These are phyloP conservation scores for Xanthoconium stramineum DNA, from an alignment of 768 basidiomycete species.

Conservation along the genomic window DNA sequence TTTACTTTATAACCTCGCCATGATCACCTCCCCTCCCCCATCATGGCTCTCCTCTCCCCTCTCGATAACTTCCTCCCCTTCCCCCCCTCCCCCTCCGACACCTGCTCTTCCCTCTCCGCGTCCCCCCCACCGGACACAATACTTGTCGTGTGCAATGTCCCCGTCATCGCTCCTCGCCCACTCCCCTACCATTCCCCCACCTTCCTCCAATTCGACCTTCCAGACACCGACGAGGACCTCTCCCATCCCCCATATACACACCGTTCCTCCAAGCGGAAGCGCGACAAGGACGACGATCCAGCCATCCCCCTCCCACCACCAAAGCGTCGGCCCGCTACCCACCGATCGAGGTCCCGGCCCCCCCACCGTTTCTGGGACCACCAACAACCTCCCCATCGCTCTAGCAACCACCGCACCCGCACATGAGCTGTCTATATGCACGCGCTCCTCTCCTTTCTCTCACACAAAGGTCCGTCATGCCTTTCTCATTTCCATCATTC, in stretches of 20 bases:
- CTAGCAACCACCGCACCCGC: slow-evolving; percentile 19
- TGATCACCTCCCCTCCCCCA: neutral
- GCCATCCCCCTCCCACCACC: slow-evolving; percentile 16
- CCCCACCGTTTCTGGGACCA: slow-evolving; percentile 7
- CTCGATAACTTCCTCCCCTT: slow-evolving; percentile 19
- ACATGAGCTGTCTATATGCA: slow-evolving; percentile 10
- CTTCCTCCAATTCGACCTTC: slow-evolving; percentile 65
- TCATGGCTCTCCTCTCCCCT: slow-evolving; percentile 15
- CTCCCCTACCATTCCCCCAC: slow-evolving; percentile 69
- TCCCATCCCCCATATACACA: slow-evolving; percentile 67
- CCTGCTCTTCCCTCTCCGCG: neutral
- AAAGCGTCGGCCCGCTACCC: slow-evolving; percentile 25
- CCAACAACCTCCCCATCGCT: slow-evolving; percentile 8
- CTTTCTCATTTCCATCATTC: neutral
- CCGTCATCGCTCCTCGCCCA: slow-evolving; percentile 65
- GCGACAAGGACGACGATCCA: slow-evolving; percentile 20
- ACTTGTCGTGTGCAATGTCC: slow-evolving; percentile 61
- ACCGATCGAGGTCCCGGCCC: slow-evolving; percentile 20
- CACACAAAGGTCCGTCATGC: slow-evolving; percentile 4
- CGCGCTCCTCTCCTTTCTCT: neutral
- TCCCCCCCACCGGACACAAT: slow-evolving; percentile 29
- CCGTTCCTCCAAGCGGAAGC: slow-evolving; percentile 55
- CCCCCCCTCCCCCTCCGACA: slow-evolving; percentile 32
- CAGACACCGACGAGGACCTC: slow-evolving; percentile 66
- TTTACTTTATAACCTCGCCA: slow-evolving; percentile 7